A percentile compares a stretch with the other conserved stretches of the same genome.
These are phyloP conservation scores for Pichia eremophila DNA, from an alignment of 805 yeast genomes.

Conservation along the genomic window DNA sequence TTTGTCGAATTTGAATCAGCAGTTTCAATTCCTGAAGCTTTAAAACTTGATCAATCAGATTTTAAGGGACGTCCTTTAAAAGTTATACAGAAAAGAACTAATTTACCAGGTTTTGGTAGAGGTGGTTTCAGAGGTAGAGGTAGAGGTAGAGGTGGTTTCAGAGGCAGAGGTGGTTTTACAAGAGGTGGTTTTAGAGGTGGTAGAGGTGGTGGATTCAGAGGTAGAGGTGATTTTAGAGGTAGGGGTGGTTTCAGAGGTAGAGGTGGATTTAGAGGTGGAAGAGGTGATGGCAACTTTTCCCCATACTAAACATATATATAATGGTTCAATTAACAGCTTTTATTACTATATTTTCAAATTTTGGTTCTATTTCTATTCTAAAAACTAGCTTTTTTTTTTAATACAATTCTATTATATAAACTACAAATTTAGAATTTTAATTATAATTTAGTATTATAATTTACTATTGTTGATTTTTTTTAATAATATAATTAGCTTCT, in stretches of 20 bases:
- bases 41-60: conserved; percentile 49
- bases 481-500: conserved; percentile 30
- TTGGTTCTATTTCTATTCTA: too few species aligned
- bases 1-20: conserved; percentile 74
- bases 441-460: conserved; percentile 6
- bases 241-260: conserved; percentile 21
- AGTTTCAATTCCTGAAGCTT: conserved; percentile 54
- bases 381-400: too few species aligned
- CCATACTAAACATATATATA: conserved; percentile 18
- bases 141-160: conserved; percentile 25
- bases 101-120: conserved; percentile 59
- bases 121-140: conserved; percentile 30
- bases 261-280: conserved; percentile 11
- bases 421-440: too few species aligned
- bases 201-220: conserved; percentile 15
- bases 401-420: too few species aligned
- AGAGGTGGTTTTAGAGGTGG: conserved; percentile 23
- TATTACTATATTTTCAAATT: too few species aligned
- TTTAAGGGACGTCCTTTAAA: conserved; percentile 65
- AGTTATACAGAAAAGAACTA: conserved; percentile 72
- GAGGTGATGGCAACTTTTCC: background rate
- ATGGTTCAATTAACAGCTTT: too few species aligned
- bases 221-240: conserved; percentile 36
- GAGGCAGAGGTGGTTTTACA: conserved; percentile 21
- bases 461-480: conserved; percentile 17